Conservation (phyloP, 2,329 filamentous ascomycete genomes). For the Stylonectria norvegica region DNA sequence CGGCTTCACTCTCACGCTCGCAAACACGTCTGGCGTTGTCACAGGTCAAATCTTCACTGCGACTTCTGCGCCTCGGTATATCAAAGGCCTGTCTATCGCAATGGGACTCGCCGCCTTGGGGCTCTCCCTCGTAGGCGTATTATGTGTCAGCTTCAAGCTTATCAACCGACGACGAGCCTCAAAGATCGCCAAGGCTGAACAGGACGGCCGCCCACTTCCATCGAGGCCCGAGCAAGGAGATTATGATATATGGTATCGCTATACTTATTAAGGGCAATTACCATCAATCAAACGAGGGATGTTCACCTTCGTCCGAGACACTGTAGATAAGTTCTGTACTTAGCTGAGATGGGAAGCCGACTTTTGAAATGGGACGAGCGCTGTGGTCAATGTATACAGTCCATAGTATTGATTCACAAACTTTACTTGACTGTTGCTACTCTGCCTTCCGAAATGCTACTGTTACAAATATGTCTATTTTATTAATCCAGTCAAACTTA, state of each 20-base stretch:
- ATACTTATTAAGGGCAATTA: constrained; percentile 10
- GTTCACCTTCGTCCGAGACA: too few species aligned
- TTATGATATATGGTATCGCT: constrained; percentile 27
- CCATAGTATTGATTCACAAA: too few species aligned
- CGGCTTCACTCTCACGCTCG: constrained; percentile 44
- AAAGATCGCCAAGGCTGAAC: constrained; percentile 18
- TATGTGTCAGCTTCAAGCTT: constrained; percentile 23
- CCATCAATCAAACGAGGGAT: too few species aligned
- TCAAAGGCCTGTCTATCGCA: constrained; percentile 23
- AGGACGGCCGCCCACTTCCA: constrained; percentile 19
- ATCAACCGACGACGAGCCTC: constrained; percentile 26
- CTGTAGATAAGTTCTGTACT: too few species aligned
- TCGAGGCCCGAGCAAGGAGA: constrained; percentile 25
- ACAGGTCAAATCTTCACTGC: constrained; percentile 43
- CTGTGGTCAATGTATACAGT: too few species aligned
- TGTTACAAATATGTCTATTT: too few species aligned
- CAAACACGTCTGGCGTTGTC: constrained; percentile 47
- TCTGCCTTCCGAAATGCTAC: too few species aligned
- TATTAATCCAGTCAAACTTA: too few species aligned
- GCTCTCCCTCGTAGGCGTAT: constrained; percentile 18
- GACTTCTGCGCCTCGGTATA: constrained; percentile 26
- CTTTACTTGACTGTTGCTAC: too few species aligned
- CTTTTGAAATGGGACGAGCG: too few species aligned
- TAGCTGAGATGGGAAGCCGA: too few species aligned
- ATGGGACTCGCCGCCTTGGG: constrained; percentile 26